Evolutionary conservation across 169 alveolate genomes (phyloP).

Genomic region (Eimeria tenella): DNA sequence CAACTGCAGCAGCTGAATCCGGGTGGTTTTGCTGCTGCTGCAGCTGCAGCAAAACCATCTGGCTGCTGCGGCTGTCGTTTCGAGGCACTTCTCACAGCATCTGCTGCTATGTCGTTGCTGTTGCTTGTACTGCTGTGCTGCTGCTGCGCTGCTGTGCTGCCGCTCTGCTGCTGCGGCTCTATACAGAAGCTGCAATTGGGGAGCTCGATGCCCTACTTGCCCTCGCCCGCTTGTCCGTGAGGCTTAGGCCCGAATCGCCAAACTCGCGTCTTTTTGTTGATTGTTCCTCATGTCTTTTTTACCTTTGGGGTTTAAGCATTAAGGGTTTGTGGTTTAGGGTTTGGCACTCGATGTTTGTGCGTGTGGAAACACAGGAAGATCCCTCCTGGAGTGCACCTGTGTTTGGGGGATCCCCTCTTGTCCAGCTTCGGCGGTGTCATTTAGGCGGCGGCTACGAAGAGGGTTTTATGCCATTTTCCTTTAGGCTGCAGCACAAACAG

Average conservation of each 20-base stretch:
- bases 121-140: not conserved
- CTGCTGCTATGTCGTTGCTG: not conserved
- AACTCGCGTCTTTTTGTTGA: not conserved
- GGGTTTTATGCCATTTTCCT: conserved; percentile 27
- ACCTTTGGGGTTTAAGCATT: not conserved
- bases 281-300: not conserved
- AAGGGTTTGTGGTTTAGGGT: conserved; percentile 37
- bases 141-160: not conserved
- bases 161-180: not conserved
- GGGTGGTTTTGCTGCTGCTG: not conserved
- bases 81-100: not conserved
- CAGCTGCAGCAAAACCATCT: not conserved
- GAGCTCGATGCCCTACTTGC: conserved; percentile 30
- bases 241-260: not conserved
- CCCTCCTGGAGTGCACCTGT: conserved; percentile 2
- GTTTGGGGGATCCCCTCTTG: not conserved
- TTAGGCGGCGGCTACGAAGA: not conserved
- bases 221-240: conserved; percentile 27
- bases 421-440: conserved; percentile 12
- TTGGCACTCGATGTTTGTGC: not conserved
- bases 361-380: conserved; percentile 25
- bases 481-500: conserved; percentile 8
- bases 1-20: not conserved
- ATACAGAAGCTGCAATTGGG: not conserved
- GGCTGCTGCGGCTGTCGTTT: not conserved